These are phyloP conservation scores for Gardenia jasminoides DNA, from an alignment of 257 asterid species.

Conservation along the genomic window DNA sequence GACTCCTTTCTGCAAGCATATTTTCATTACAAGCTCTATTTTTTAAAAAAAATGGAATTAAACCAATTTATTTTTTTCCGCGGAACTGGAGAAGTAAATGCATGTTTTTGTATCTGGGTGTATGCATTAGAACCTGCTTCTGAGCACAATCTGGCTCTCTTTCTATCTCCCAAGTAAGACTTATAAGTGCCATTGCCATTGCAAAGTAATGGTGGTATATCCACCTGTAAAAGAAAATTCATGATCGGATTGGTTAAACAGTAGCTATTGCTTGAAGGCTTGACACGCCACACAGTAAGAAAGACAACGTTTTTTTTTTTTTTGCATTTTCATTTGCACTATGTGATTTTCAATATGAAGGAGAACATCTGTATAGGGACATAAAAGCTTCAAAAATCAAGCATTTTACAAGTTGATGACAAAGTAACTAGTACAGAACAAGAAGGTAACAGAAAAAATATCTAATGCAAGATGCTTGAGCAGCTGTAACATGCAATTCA, in stretches of 20 bases:
- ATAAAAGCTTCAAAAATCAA: neutral
- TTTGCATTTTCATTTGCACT: neutral
- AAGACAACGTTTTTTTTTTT: neutral
- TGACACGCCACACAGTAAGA: neutral
- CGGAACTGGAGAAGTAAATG: neutral
- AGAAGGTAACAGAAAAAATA: neutral
- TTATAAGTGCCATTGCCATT: constrained; percentile 94
- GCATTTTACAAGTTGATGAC: neutral
- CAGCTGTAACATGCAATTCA: neutral
- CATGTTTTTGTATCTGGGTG: neutral
- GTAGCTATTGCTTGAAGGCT: too few species aligned
- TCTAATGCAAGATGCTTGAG: neutral
- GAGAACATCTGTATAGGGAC: neutral
- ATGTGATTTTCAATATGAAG: neutral
- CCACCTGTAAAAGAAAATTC: constrained; percentile 66
- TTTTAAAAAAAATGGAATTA: neutral
- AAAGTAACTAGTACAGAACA: neutral
- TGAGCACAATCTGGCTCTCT: constrained; percentile 82
- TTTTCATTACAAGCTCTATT: constrained; percentile 6
- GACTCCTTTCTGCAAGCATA: constrained; percentile 66
- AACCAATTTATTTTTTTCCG: neutral
- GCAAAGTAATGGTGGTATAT: constrained; percentile 89
- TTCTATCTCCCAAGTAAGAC: constrained; percentile 97
- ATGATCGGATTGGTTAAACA: neutral
- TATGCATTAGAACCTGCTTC: constrained; percentile 56